Conservation (phyloP, 495 filamentous ascomycete species). For the Penicillium goetzii region DNA sequence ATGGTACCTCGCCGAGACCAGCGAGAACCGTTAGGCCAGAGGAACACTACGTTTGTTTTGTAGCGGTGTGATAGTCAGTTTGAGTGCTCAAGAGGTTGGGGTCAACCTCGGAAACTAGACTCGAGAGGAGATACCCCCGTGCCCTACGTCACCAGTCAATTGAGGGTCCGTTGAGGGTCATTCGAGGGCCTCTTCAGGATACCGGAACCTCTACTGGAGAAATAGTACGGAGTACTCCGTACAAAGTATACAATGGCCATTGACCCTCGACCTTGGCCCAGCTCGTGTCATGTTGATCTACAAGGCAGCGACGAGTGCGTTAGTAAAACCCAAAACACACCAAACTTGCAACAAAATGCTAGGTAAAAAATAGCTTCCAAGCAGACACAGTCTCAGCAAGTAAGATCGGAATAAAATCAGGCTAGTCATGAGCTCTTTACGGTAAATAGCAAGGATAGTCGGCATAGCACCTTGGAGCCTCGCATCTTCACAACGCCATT, state of each 20-base stretch:
- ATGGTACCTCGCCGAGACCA: neutral
- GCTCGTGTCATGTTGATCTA: constrained; percentile 17
- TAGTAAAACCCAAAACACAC: constrained; percentile 6
- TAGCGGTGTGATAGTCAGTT: neutral
- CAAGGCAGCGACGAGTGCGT: constrained; percentile 5
- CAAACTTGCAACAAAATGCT: neutral
- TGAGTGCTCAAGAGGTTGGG: neutral
- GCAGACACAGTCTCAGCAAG: neutral
- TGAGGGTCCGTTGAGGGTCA: neutral
- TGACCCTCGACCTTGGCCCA: neutral
- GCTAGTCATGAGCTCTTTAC: neutral
- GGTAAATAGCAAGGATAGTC: neutral
- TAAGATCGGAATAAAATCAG: neutral
- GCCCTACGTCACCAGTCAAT: constrained; percentile 12
- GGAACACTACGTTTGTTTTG: neutral
- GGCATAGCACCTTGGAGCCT: neutral
- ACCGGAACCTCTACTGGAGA: neutral
- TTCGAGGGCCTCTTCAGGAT: too few species aligned
- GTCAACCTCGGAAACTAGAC: neutral
- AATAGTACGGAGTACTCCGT: neutral
- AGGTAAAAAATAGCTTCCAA: neutral
- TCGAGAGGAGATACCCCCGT: neutral
- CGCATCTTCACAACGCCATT: neutral
- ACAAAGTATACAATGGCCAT: constrained; percentile 1
- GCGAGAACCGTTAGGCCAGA: constrained; percentile 7